Base-by-base conservation (phyloP, 306 rosid species). In the Bauhinia variegata region DNA sequence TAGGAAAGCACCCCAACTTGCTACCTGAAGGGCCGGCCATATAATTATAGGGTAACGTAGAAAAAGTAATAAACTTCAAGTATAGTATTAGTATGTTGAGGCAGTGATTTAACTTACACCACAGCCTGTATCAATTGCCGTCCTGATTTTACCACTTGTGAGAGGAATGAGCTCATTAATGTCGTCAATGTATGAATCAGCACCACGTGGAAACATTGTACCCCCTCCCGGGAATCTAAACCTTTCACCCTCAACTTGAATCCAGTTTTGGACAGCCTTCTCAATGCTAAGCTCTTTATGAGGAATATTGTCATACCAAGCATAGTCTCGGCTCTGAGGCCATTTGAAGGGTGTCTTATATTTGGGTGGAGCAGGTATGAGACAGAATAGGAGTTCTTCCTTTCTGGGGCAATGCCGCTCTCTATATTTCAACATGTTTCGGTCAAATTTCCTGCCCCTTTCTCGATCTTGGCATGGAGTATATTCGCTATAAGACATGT, bases 221-320 rank as follows among this genome's bases (percentile, higher is more conserved):
- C 99, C 99, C 56, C 99, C 99, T 9, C 99, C 99, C 1, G 99
- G 99, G 65, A 93, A 93, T 76, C 92, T 83, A 66, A 93, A 93
- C 9, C 85, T 51, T 23, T 88, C 89, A 59, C 97, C 97, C 65
- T 90, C 97, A 33, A 93, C 95, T 63, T 85, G 99, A 81, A 93
- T 90, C 99, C 99, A 93, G 36, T 93, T 93, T 65, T 93, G 99
- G 54, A 88, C 51, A 33, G 97, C 99, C 74, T 93, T 93, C 79
- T 93, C 99, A 36, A 93, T 83, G 61, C 99, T 93, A 23, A 93
- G 97, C 43, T 86, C 97, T 67, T 87, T 90, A 31, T 93, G 99
- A 0, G 99, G 99, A 61, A 93, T 93, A 72, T 93, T 93, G 65
- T 78, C 92, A 66, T 86, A 93, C 99, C 99, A 93, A 4, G 99